Evolutionary conservation across 169 alveolate genomes (phyloP).

Genomic region (Toxoplasma gondii): DNA sequence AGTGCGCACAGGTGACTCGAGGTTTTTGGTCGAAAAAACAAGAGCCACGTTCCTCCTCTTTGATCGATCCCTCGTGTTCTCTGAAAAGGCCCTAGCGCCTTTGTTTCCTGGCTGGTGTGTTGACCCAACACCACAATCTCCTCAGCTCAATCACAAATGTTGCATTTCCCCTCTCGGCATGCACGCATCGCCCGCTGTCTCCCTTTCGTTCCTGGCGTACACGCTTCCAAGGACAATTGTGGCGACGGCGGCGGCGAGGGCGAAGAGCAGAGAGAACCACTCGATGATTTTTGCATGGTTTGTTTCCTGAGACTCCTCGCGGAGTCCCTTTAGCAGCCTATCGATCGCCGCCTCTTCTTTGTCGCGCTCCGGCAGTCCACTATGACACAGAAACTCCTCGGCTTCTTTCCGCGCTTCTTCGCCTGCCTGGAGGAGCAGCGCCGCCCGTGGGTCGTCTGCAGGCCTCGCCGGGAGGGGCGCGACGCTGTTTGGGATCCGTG

Average conservation of each 20-base stretch:
- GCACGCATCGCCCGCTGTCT: too few relatives aligned
- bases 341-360: background rate
- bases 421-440: background rate
- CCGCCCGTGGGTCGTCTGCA: background rate
- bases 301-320: constrained; percentile 22
- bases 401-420: background rate
- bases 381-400: background rate
- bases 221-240: constrained; percentile 1
- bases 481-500: background rate
- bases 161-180: too few relatives aligned
- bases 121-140: too few relatives aligned
- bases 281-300: constrained; percentile 17
- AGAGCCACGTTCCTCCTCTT: too few relatives aligned
- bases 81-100: too few relatives aligned
- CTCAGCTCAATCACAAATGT: too few relatives aligned
- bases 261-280: constrained; percentile 5
- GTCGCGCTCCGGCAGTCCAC: background rate
- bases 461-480: background rate
- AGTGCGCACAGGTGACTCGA: too few relatives aligned
- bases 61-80: too few relatives aligned
- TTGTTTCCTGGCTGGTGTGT: too few relatives aligned
- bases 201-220: background rate
- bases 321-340: background rate
- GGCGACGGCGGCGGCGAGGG: constrained; percentile 3
- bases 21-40: too few relatives aligned